A percentile compares a stretch with the other conserved stretches of the same genome.
Conservation (phyloP, 768 basidiomycete genomes). For the Lactarius akahatsu region DNA sequence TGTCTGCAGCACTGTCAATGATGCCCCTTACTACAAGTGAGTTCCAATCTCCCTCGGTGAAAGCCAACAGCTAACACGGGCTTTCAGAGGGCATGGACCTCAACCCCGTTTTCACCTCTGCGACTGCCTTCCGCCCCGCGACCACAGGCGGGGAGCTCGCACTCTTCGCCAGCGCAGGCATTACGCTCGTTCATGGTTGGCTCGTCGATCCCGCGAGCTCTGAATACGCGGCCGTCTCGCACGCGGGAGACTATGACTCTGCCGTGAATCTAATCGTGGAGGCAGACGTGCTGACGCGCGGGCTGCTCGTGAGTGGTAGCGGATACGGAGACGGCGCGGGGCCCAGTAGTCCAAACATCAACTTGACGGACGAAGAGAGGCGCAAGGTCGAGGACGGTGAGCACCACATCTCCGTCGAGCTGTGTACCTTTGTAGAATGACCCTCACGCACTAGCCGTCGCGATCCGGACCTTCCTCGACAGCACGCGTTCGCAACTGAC, state of each 20-base stretch:
- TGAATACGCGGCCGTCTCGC: constrained; percentile 54
- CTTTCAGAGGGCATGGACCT: constrained; percentile 80
- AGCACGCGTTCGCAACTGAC: constrained; percentile 79
- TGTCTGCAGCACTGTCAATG: constrained; percentile 69
- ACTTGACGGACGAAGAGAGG: constrained; percentile 50
- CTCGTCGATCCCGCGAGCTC: constrained; percentile 65
- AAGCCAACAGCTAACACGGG: not conserved
- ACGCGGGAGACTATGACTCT: constrained; percentile 66
- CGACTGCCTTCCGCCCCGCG: constrained; percentile 64
- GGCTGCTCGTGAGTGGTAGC: constrained; percentile 52
- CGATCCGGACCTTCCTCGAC: constrained; percentile 67
- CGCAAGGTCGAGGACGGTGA: constrained; percentile 70
- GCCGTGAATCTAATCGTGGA: constrained; percentile 75
- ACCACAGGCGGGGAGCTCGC: constrained; percentile 73
- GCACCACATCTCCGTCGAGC: constrained; percentile 26
- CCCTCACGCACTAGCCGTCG: constrained; percentile 50
- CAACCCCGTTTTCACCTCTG: constrained; percentile 76
- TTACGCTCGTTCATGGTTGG: constrained; percentile 89
- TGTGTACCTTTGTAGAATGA: not conserved
- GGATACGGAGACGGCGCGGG: not conserved
- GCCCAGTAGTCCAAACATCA: constrained; percentile 21
- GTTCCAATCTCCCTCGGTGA: constrained; percentile 32
- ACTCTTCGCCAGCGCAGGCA: constrained; percentile 79
- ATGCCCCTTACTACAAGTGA: constrained; percentile 56
- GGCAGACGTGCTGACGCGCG: constrained; percentile 71